Evolutionary conservation across 1,139 yeast species (phyloP), one percentile per base, ranked within the genome.

Genomic region (Debaryomyces nepalensis): DNA sequence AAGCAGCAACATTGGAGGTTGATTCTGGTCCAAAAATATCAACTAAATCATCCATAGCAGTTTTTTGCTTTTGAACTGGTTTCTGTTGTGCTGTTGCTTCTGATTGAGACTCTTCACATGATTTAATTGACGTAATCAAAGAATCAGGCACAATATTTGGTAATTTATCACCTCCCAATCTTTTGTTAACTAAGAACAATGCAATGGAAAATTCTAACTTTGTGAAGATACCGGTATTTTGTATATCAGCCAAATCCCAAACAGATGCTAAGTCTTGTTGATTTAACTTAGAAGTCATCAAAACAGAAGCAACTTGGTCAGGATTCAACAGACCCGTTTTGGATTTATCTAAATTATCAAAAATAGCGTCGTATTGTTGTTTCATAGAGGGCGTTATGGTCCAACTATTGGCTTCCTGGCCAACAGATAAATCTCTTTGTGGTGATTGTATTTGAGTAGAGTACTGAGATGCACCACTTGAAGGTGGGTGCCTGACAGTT

Each of bases 171-270:
- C 98, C 98, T 2, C 87, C 76, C 46, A 90, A 72, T 55, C 81
- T 85, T 64, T 84, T 88, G 63, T 90, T 95, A 9, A 93, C 95
- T 54, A 93, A 77, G 59, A 85, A 93, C 86, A 93, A 86, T 10
- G 99, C 98, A 58, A 93, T 86, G 2, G 95, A 82, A 64, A 95
- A 93, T 62, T 93, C 99, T 48, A 80, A 71, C 57, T 79, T 83
- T 31, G 88, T 77, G 57, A 95, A 88, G 39, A 78, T 77, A 26
- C 97, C 98, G 34, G 90, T 81, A 63, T 90, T 89, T 54, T 88
- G 87, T 47, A 90, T 77, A 63, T 95, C 98, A 5, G 98, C 82
- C 56, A 93, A 74, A 63, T 93, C 98, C 99, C 99, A 95, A 33
- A 95, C 82, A 22, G 81, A 72, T 1, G 99, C 99, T 52, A 95